A percentile compares a stretch with the other conserved stretches of the same genome.
Conservation (phyloP, 305 asterid species). For the Rubia tinctorum region DNA sequence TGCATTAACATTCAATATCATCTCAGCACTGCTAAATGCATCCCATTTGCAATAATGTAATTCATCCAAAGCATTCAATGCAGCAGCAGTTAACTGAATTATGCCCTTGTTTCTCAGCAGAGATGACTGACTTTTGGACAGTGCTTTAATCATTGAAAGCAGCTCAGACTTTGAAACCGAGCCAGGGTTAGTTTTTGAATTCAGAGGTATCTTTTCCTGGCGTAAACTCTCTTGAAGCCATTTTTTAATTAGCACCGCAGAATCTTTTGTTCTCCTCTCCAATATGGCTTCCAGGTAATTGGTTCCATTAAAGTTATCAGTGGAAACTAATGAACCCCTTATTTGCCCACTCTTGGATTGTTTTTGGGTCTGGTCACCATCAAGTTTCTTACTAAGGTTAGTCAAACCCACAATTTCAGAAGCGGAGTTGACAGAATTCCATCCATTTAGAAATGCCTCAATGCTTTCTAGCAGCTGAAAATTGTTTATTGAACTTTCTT, state of each 20-base stretch:
- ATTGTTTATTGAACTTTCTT: conserved; percentile 39
- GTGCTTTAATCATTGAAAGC: conserved; percentile 57
- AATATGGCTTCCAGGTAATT: conserved; percentile 76
- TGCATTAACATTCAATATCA: conserved; percentile 84
- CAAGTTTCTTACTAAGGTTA: conserved; percentile 46
- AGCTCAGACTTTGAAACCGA: conserved; percentile 67
- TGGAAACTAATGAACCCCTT: conserved; percentile 76
- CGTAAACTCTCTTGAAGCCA: conserved; percentile 94
- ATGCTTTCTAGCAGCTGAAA: conserved; percentile 62
- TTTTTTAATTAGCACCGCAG: conserved; percentile 69
- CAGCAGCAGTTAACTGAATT: conserved; percentile 79
- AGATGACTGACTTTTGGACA: conserved; percentile 60
- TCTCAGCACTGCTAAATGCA: conserved; percentile 92
- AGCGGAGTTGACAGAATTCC: conserved; percentile 53
- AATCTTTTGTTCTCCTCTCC: conserved; percentile 86
- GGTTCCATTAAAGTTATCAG: conserved; percentile 76
- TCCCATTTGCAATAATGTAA: conserved; percentile 68
- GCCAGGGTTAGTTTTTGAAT: conserved; percentile 62
- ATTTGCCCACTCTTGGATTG: conserved; percentile 39
- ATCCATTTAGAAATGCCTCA: conserved; percentile 83
- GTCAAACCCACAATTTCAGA: conserved; percentile 42
- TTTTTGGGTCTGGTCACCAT: conserved; percentile 36
- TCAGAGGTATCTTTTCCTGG: conserved; percentile 55
- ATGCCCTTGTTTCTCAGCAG: conserved; percentile 76
- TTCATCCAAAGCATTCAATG: conserved; percentile 62